Conservation (phyloP, 176 grass and related monocot species). For the Sorghum bicolor region Sorghum_bicolor_NCBIv3 NC_012874.2:63422001-63422500, state of each 20-base stretch:
- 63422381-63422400: constrained; percentile 90
- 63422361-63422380: constrained; percentile 15
- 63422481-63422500: constrained; percentile 88
- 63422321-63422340: not conserved
- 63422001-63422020: not conserved
- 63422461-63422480: constrained; percentile 97
- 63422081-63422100: not conserved
- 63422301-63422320: not conserved
- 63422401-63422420: constrained; percentile 94
- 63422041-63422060: not conserved
- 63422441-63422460: constrained; percentile 90
- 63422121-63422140: not conserved
- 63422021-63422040: not conserved
- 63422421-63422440: constrained; percentile 97
- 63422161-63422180: constrained; percentile 73
- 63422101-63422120: constrained; percentile 11
- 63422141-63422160: not conserved
- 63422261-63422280: constrained; percentile 96
- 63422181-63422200: constrained; percentile 93
- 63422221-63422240: constrained; percentile 96
- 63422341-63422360: constrained; percentile 17
- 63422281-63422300: constrained; percentile 59
- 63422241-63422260: constrained; percentile 74
- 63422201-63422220: constrained; percentile 80
- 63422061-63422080: not conserved